phyloP scores from a whole-genome alignment of 495 filamentous ascomycete species.

The Aspergillus asperescens region DNA sequence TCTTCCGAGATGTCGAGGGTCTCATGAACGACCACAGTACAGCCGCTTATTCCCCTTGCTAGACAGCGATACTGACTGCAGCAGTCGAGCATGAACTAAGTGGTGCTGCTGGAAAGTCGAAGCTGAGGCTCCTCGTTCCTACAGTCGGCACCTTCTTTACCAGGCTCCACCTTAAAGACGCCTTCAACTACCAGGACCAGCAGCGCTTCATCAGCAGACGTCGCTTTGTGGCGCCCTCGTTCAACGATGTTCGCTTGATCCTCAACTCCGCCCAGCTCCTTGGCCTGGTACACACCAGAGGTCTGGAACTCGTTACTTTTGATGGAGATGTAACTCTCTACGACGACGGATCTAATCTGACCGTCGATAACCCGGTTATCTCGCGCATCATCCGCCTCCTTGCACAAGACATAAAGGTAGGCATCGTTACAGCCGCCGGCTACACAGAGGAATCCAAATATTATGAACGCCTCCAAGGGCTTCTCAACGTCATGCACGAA shows the following conservation, averaged over 20 bases:
- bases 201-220: constrained; percentile 82
- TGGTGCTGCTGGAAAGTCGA: constrained; percentile 64
- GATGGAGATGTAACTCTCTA: constrained; percentile 98
- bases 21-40: constrained; percentile 90
- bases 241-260: constrained; percentile 91
- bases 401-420: constrained; percentile 61
- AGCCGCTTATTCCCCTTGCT: constrained; percentile 11
- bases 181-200: constrained; percentile 84
- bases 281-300: constrained; percentile 60
- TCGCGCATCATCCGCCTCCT: constrained; percentile 67
- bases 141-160: constrained; percentile 91
- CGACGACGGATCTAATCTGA: constrained; percentile 81
- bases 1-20: constrained; percentile 87
- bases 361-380: constrained; percentile 69
- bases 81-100: constrained; percentile 65
- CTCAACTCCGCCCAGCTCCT: constrained; percentile 94
- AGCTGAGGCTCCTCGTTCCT: constrained; percentile 88
- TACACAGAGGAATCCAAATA: constrained; percentile 85
- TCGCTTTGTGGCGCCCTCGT: constrained; percentile 91
- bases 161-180: constrained; percentile 71
- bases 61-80: not conserved
- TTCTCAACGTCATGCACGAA: constrained; percentile 75
- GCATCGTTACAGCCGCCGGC: constrained; percentile 94
- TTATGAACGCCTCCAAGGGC: constrained; percentile 74
- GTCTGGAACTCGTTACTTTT: constrained; percentile 80